Evolutionary conservation across 371 early-diverging fungal species (phyloP).

Genomic region (Apophysomyces sp.): DNA sequence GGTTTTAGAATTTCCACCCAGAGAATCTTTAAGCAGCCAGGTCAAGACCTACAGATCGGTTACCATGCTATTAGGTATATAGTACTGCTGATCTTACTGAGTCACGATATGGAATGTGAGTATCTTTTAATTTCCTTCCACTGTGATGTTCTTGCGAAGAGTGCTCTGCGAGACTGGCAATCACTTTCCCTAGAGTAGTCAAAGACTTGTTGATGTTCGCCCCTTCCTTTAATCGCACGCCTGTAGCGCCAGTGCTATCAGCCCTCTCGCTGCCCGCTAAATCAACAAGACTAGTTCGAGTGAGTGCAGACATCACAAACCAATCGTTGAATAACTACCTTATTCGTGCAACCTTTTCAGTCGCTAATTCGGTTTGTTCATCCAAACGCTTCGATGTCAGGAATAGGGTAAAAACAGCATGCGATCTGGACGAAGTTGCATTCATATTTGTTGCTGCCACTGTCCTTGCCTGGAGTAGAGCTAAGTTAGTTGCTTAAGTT

Average conservation of each 20-base stretch:
- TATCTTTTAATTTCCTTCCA: slow-evolving; percentile 40
- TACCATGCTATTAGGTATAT: not conserved
- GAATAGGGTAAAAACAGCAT: slow-evolving; percentile 90
- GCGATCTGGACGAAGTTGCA: slow-evolving; percentile 87
- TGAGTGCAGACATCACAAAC: not conserved
- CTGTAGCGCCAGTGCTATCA: slow-evolving; percentile 92
- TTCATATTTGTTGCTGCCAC: slow-evolving; percentile 98
- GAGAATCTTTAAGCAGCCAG: slow-evolving; percentile 89
- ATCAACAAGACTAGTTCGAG: slow-evolving; percentile 67
- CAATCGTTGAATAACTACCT: slow-evolving; percentile 27
- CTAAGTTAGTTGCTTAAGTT: not conserved
- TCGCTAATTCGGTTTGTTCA: slow-evolving; percentile 50
- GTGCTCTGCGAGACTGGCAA: slow-evolving; percentile 85
- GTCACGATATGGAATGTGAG: slow-evolving; percentile 81
- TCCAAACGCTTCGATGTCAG: slow-evolving; percentile 65
- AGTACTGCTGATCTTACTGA: slow-evolving; percentile 49
- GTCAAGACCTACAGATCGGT: slow-evolving; percentile 61
- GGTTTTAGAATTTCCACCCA: slow-evolving; percentile 91
- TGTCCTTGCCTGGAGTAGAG: slow-evolving; percentile 60
- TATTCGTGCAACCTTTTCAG: slow-evolving; percentile 72
- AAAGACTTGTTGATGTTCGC: slow-evolving; percentile 97
- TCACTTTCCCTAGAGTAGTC: slow-evolving; percentile 95
- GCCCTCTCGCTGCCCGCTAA: slow-evolving; percentile 96
- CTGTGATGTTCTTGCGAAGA: slow-evolving; percentile 22
- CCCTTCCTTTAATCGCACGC: slow-evolving; percentile 94